Evolutionary conservation across 2,329 filamentous ascomycete genomes (phyloP), one percentile per base, ranked within the genome.

Genomic region (Pseudopyrenochaeta lycopersici): DNA sequence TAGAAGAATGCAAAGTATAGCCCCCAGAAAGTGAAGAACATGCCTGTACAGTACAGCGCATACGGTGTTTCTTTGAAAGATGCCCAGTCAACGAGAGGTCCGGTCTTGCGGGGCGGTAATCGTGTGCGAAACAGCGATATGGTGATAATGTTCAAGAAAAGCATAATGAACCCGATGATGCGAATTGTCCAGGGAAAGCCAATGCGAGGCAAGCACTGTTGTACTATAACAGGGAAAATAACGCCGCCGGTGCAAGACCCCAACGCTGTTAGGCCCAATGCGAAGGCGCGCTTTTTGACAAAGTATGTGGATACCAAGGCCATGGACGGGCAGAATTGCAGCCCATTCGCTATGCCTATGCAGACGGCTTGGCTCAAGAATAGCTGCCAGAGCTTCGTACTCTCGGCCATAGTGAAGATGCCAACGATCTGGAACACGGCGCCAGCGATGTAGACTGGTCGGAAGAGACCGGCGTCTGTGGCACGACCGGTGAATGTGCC

Each of bases 101-200:
- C 78, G 1, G 72, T 72, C 47, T 73, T 77, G 10, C 78, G 67
- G 2, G 78, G 79, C 7, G 79, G 67, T 4, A 79, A 31, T 69
- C 70, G 56, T 66, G 70, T 55, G 68, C 76, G 42, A 66, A 68
- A 72, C 67, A 78, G 62, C 63, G 72, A 6, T 58, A 72, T 51
- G 64, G 60, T 43, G 64, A 74, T 41, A 68, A 57, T 20, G 52
- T 66, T 52, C 67, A 71, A 76, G 0, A 73, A 78, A 2, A 88
- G 63, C 17, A 85, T 84, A 21, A 90, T 80, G 48, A 90, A 82
- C 0, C 85, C 87, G 42, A 88, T 79, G 1, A 83, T 82, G 0
- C 87, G 78, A 32, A 88, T 81, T 0, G 87, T 87, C 85, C 87
- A 89, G 0, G 79, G 78, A 62, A 88, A 90, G n/a, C 70, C 71